These are phyloP conservation scores for Dictyostelium citrinum DNA, from an alignment of 78 protist genomes.

Conservation along the genomic window DNA sequence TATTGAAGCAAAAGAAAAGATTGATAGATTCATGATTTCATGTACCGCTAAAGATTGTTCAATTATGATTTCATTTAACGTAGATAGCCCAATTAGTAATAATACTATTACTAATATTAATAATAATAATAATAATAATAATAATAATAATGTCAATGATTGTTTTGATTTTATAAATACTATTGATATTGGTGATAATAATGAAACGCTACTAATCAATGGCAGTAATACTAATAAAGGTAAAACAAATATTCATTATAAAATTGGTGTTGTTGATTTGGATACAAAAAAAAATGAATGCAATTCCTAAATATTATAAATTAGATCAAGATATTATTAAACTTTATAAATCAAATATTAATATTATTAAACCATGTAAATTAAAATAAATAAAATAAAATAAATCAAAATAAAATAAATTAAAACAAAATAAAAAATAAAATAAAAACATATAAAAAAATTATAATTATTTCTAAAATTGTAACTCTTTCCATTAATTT, in stretches of 20 bases:
- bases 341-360: neutral
- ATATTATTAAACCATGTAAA: neutral
- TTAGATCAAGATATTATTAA: constrained; percentile 2
- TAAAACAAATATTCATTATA: neutral
- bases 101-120: neutral
- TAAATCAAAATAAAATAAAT: neutral
- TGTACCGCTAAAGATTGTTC: constrained; percentile 66
- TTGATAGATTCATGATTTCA: constrained; percentile 24
- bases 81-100: neutral
- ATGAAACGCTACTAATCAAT: neutral
- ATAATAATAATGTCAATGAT: neutral
- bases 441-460: neutral
- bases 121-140: neutral
- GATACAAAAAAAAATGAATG: constrained; percentile 47
- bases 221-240: neutral
- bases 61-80: constrained; percentile 45
- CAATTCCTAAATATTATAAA: constrained; percentile 46
- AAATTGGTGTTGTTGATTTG: constrained; percentile 56
- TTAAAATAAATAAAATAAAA: neutral
- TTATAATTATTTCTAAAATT: neutral
- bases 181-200: neutral
- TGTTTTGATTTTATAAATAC: neutral
- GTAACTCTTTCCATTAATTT: no score
- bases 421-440: neutral
- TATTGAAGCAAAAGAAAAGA: neutral